Percentiles rank a stretch among this genome's conserved stretches.
Evolutionary conservation across 805 yeast genomes (phyloP).

Genomic region (Lachancea quebecensis): DNA sequence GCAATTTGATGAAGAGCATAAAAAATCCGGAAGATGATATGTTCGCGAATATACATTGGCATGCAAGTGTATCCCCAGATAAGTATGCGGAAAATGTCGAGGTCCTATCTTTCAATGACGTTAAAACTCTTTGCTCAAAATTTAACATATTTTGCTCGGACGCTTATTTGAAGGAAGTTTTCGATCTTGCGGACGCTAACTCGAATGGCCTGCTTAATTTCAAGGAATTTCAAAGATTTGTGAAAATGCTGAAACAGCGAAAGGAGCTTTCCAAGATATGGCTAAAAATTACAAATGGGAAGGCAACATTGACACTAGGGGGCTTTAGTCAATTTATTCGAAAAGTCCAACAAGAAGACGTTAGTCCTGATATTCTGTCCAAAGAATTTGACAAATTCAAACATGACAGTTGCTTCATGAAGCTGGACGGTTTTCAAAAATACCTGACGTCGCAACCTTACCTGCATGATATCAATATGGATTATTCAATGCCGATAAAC

Average conservation of each 20-base stretch:
- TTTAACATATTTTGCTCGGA: conserved; percentile 67
- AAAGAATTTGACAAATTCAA: conserved; percentile 35
- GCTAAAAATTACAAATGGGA: conserved; percentile 26
- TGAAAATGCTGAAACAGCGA: conserved; percentile 56
- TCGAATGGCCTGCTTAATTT: conserved; percentile 52
- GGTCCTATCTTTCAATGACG: conserved; percentile 55
- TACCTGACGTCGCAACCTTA: conserved; percentile 30
- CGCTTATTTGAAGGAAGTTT: conserved; percentile 42
- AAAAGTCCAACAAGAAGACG: conserved; percentile 43
- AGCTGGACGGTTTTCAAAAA: conserved; percentile 22
- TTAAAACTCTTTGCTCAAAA: conserved; percentile 54
- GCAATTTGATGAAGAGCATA: conserved; percentile 55
- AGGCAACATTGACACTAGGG: conserved; percentile 21
- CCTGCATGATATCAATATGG: conserved; percentile 21
- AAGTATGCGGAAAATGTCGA: conserved; percentile 33
- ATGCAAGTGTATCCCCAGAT: conserved; percentile 34
- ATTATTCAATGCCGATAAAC: conserved; percentile 59
- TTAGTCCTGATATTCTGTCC: conserved; percentile 25
- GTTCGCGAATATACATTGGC: conserved; percentile 63
- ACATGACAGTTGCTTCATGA: conserved; percentile 13
- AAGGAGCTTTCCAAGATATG: conserved; percentile 54
- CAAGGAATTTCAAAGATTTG: conserved; percentile 69
- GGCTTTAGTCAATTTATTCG: conserved; percentile 40
- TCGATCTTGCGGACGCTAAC: conserved; percentile 46
- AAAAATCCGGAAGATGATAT: conserved; percentile 52